Evolutionary conservation across 164 flowering plant species (phyloP).

Genomic region (Protea cynaroides): DNA sequence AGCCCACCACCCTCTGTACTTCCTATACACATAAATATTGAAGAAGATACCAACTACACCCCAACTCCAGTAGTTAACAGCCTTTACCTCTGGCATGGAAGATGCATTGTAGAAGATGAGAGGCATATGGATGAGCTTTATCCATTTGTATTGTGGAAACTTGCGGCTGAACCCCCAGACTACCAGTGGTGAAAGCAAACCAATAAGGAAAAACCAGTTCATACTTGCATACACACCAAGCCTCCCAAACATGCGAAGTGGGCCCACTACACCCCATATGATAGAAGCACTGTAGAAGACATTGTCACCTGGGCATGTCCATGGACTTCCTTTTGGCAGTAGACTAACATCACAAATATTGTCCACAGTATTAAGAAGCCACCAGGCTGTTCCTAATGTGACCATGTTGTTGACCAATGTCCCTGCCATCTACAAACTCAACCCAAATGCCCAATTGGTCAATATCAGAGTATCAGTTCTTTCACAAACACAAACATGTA

Average conservation of each 20-base stretch:
- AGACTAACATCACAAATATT: slow-evolving; percentile 36
- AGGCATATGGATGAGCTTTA: slow-evolving; percentile 54
- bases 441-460: neutral
- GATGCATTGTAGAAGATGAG: slow-evolving; percentile 35
- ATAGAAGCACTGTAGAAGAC: slow-evolving; percentile 40
- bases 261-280: slow-evolving; percentile 52
- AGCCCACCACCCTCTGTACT: slow-evolving; percentile 72
- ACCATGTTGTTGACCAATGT: slow-evolving; percentile 40
- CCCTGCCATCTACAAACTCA: slow-evolving; percentile 46
- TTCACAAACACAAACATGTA: too few relatives aligned
- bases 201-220: slow-evolving; percentile 42
- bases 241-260: slow-evolving; percentile 36
- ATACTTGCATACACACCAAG: slow-evolving; percentile 29
- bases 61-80: slow-evolving; percentile 54
- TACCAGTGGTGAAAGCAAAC: slow-evolving; percentile 41
- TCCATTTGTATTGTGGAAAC: slow-evolving; percentile 55
- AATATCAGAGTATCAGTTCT: neutral
- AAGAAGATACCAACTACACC: slow-evolving; percentile 43
- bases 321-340: slow-evolving; percentile 46
- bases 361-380: slow-evolving; percentile 37
- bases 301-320: slow-evolving; percentile 53
- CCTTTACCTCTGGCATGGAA: slow-evolving; percentile 43
- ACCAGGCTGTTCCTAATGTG: slow-evolving; percentile 51
- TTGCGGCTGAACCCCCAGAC: slow-evolving; percentile 34
- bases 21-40: slow-evolving; percentile 42